phyloP scores from a whole-genome alignment of 176 grass and related monocot species.

The Tillandsia leiboldiana region DNA sequence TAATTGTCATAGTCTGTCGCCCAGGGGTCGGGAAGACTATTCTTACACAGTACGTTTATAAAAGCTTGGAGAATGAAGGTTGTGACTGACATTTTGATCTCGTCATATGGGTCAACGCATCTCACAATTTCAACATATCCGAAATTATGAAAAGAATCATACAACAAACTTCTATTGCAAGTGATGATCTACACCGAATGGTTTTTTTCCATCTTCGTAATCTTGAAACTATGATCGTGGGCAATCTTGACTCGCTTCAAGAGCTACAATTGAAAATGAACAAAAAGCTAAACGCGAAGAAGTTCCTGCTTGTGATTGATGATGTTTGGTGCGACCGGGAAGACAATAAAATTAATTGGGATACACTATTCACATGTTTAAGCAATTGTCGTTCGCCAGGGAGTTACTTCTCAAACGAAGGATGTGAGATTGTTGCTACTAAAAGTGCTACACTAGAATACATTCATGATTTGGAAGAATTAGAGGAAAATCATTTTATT shows the following conservation, averaged over 20 bases:
- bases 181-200: not conserved
- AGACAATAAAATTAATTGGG: not conserved
- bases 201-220: not conserved
- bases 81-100: not conserved
- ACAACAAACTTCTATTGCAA: too few relatives aligned
- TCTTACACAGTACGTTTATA: not conserved
- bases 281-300: not conserved
- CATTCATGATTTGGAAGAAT: not conserved
- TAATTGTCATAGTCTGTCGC: not conserved
- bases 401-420: not conserved
- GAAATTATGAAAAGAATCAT: not conserved
- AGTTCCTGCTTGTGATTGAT: conserved; percentile 23
- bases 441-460: not conserved
- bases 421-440: not conserved
- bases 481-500: not conserved
- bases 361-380: not conserved
- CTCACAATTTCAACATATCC: not conserved
- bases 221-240: not conserved
- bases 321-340: conserved; percentile 10
- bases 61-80: not conserved
- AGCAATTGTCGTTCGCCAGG: not conserved
- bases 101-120: not conserved
- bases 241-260: too few relatives aligned
- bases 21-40: not conserved
- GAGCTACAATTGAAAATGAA: conserved; percentile 7